Evolutionary conservation across 768 basidiomycete species (phyloP), one percentile per base, ranked within the genome.

Genomic region (Mycena indigotica): DNA sequence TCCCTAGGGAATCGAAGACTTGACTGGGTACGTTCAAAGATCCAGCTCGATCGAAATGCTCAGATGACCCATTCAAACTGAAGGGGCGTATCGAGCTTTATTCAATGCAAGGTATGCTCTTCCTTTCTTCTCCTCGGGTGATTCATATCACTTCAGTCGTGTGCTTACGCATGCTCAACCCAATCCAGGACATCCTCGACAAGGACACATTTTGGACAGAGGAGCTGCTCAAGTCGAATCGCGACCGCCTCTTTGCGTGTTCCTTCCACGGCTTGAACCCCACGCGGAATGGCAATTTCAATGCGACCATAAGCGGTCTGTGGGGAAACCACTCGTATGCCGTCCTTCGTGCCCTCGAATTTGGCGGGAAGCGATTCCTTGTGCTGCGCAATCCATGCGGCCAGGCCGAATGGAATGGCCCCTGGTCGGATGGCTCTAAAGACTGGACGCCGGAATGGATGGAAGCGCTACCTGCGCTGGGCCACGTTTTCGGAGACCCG

Each of bases 331-430:
- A 74, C 49, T 67, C 72, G 5, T 74, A 74, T 48, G 60, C 68
- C 25, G 65, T 74, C 17, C 54, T 74, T n/a, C 40, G 60, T 3
- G 67, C 73, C n/a, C 55, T 67, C 23, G 73, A 74, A 44, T 59
- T 65, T 57, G 51, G 49, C 19, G 69, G 69, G 5, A 69, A 69
- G 56, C 64, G 71, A 1, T 73, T 74, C 56, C 40, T 73, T 21
- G 68, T 68, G 5, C 30, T 74, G 0, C 60, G 72, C 3, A 74
- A 74, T 58, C 73, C 73, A 1, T 72, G 70, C 69, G 72, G 69
- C 2, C 48, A 61, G 19, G 55, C 60, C 12, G 66, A 69, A 29
- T 70, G 69, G 69, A 67, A 53, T 10, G 72, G 72, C 6, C 64
- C 68, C 3, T 72, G 71, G 71, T 57, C 61, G 8, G 72, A 73